Percentiles rank a stretch among this genome's conserved stretches.
These are phyloP conservation scores for Purpureocillium takamizusanense DNA, from an alignment of 2,329 filamentous ascomycete species.

Conservation along the genomic window DNA sequence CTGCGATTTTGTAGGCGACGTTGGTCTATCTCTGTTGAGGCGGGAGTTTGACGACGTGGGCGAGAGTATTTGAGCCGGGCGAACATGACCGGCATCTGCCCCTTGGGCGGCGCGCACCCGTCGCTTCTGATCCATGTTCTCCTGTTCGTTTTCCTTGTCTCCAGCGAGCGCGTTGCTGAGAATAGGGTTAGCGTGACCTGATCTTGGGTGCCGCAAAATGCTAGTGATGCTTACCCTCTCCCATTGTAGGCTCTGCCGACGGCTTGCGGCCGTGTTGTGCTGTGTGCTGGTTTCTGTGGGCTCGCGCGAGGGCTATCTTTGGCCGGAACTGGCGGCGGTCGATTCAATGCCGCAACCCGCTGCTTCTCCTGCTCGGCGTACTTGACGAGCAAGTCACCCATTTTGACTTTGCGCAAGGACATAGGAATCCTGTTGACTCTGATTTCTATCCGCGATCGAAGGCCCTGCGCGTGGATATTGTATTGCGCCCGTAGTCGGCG, in stretches of 20 bases:
- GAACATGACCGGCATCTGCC: constrained; percentile 26
- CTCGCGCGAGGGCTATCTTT: constrained; percentile 35
- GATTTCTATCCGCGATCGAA: constrained; percentile 81
- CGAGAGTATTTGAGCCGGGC: constrained; percentile 59
- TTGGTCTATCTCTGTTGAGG: constrained; percentile 39
- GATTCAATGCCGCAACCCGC: constrained; percentile 17
- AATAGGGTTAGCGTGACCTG: constrained; percentile 3
- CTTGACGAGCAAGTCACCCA: constrained; percentile 65
- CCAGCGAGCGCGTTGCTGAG: constrained; percentile 53
- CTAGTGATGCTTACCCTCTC: too few species aligned
- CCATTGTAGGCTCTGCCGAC: constrained; percentile 28
- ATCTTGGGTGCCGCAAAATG: too few species aligned
- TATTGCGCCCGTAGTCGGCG: constrained; percentile 84
- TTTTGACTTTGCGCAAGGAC: constrained; percentile 67
- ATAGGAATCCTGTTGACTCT: constrained; percentile 87
- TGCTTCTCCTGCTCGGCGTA: constrained; percentile 36
- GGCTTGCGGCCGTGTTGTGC: constrained; percentile 9
- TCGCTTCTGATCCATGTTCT: constrained; percentile 59
- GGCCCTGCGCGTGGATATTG: constrained; percentile 74
- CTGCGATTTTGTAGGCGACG: constrained; percentile 47
- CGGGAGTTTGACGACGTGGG: constrained; percentile 77
- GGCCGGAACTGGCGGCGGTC: constrained; percentile 37
- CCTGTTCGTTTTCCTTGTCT: constrained; percentile 70
- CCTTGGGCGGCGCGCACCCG: constrained; percentile 36
- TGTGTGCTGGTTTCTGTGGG: constrained; percentile 24